Base-by-base conservation (phyloP, 805 yeast genomes). In the Komagataella pseudopastoris region DNA sequence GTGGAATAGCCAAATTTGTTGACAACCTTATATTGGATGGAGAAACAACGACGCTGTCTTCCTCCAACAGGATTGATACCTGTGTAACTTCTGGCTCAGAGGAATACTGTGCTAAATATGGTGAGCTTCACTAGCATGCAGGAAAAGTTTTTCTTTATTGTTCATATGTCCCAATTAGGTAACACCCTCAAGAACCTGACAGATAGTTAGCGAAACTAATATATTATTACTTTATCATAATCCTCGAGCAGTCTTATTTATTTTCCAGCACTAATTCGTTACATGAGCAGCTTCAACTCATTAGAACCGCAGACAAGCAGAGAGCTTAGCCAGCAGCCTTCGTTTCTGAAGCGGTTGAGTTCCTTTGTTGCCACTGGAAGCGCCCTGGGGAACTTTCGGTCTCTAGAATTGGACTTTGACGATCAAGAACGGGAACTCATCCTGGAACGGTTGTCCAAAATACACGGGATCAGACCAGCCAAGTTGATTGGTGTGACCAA, bases 401-500 rank as follows among this genome's bases (percentile, higher is more conserved):
- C 16, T 47, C 17, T 20, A 16, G 49, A 10, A 22, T 18, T 23
- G 10, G 22, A 17, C 5, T 17, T 45, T 45, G 46, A 45, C 8
- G 46, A 45, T 8, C 18, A 17, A 10, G 22, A 45, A 14, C 22
- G 22, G 22, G 22, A 45, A 14, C 6, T 30, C 14, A 23, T 47
- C 16, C 39, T 23, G n/a, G 49, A 51, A 44, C 55, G 70, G 46
- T 56, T 63, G 2, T 61, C 58, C 43, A 58, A 62, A 3, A 61
- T 75, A 47, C 68, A 72, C 10, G 69, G 68, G 51, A 64, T 75
- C 67, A 66, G 83, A 49, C 75, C 81, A 1, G 61, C 62, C 46
- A 65, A 60, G 23, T 64, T 78, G 52, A 76, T 78, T 54, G 83
- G 84, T 3, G 55, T 60, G 39, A 58, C 58, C 0, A 23, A 49